Conservation (phyloP, 306 rosid species). For the Citrullus amarus region DNA sequence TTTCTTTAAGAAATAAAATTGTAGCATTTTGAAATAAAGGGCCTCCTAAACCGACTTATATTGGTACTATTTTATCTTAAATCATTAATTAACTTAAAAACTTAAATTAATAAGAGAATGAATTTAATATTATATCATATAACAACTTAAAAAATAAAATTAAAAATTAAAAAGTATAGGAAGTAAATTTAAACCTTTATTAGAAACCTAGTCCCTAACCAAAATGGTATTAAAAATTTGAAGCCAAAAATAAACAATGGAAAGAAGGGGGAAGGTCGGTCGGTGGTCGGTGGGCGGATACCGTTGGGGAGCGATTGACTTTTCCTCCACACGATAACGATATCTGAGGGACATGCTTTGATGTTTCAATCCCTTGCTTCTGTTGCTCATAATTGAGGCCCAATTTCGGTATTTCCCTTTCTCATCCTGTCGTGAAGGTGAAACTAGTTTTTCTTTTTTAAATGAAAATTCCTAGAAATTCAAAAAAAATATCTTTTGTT, state of each 20-base stretch:
- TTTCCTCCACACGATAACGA: background rate
- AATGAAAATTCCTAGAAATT: background rate
- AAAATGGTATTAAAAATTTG: background rate
- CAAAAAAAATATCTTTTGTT: background rate
- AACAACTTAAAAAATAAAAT: too few species aligned
- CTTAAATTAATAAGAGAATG: too few species aligned
- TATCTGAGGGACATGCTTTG: background rate
- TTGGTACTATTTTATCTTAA: too few species aligned
- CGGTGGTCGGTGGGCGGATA: constrained; percentile 10
- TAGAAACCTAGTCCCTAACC: background rate
- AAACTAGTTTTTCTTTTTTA: background rate
- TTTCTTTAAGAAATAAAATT: too few species aligned
- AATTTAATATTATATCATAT: too few species aligned
- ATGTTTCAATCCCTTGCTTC: background rate
- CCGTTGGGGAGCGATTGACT: constrained; percentile 4
- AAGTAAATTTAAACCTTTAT: too few species aligned
- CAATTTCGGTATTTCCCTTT: background rate
- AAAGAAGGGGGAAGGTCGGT: constrained; percentile 8
- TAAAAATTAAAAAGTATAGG: too few species aligned
- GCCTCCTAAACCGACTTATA: too few species aligned
- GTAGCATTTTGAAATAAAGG: too few species aligned
- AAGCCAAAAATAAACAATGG: background rate
- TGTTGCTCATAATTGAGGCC: background rate
- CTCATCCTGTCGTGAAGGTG: background rate
- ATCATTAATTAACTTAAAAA: too few species aligned